Conservation (phyloP, 331 rosid species). For the Erythrophleum ivorense region DNA sequence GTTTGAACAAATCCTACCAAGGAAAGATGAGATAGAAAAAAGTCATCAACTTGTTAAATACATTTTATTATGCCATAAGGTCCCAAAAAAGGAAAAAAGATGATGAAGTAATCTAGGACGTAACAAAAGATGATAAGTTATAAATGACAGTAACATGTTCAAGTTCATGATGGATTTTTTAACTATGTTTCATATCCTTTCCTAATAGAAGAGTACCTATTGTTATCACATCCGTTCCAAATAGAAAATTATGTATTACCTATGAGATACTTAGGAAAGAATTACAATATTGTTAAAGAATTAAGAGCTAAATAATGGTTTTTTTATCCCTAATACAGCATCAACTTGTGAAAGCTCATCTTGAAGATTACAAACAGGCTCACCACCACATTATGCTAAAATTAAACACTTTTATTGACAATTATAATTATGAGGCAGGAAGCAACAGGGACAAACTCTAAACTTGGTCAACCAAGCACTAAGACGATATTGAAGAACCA, state of each 20-base stretch:
- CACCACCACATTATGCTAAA: background rate
- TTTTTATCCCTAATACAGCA: background rate
- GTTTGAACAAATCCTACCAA: slow-evolving; percentile 73
- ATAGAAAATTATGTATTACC: background rate
- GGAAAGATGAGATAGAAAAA: slow-evolving; percentile 32
- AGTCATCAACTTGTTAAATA: slow-evolving; percentile 36
- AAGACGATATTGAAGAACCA: background rate
- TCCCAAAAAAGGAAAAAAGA: background rate
- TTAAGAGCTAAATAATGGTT: background rate
- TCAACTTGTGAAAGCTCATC: background rate
- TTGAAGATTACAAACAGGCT: background rate
- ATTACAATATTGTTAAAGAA: background rate
- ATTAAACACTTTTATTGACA: background rate
- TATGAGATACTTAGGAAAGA: background rate
- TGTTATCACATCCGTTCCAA: background rate
- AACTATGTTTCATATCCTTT: background rate
- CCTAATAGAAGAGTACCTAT: background rate
- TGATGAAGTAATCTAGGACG: background rate
- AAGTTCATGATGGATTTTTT: slow-evolving; percentile 2
- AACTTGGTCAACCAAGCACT: background rate
- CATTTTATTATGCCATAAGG: slow-evolving; percentile 1
- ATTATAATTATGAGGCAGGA: background rate
- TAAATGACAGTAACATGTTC: background rate
- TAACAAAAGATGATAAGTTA: background rate
- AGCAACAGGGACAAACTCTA: background rate